Percentiles rank a stretch among this genome's conserved stretches.
These are phyloP conservation scores for Liriodendron chinense DNA, from an alignment of 164 flowering plant genomes.

Conservation along the genomic window DNA sequence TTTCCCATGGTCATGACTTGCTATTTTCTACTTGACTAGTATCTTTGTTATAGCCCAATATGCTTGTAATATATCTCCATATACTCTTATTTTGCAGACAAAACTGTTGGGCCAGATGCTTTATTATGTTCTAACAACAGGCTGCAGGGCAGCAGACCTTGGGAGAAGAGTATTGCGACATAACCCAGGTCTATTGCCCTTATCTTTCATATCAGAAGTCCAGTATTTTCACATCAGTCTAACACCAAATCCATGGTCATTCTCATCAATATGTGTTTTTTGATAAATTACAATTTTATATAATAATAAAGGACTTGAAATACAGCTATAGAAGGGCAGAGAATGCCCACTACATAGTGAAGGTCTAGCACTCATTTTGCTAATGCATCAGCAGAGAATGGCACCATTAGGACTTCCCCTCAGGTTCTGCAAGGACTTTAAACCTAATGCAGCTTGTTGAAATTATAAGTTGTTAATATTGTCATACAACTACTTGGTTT, in stretches of 20 bases:
- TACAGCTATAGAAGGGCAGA: no score
- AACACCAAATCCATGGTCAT: neutral
- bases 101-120: conserved; percentile 94
- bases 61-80: neutral
- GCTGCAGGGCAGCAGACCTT: conserved; percentile 97
- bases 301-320: neutral
- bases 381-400: neutral
- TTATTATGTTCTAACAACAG: conserved; percentile 85
- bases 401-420: neutral
- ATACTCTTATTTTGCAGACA: conserved; percentile 45
- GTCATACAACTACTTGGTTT: neutral
- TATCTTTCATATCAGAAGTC: neutral
- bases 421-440: neutral
- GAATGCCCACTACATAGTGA: neutral
- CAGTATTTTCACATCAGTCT: no score
- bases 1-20: neutral
- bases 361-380: neutral
- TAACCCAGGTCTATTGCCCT: conserved; percentile 64
- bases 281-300: neutral
- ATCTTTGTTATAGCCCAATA: neutral
- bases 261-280: no score
- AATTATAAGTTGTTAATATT: neutral
- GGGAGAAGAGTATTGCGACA: conserved; percentile 98
- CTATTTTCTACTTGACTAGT: neutral
- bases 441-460: neutral